Conservation (phyloP, 129 eudicot species). For the Gnaphalium uliginosum region DNA sequence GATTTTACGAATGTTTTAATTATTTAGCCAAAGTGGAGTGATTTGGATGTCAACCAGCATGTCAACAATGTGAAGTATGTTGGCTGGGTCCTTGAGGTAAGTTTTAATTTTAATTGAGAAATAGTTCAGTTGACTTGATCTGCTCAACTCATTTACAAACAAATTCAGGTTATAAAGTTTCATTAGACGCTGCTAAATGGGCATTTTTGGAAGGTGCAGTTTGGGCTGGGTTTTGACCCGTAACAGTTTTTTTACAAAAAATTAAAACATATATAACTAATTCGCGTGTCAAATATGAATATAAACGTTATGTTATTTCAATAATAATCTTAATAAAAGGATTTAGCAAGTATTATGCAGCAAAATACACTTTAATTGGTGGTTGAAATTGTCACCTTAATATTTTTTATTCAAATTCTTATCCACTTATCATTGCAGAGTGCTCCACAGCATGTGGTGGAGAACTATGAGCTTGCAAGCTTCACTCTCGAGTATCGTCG, state of each 20-base stretch:
- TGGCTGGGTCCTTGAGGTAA: slow-evolving; percentile 97
- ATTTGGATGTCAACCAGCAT: slow-evolving; percentile 94
- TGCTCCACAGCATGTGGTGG: slow-evolving; percentile 74
- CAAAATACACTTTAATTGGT: not conserved
- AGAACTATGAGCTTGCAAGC: slow-evolving; percentile 86
- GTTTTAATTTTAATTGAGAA: not conserved
- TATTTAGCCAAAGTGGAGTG: slow-evolving; percentile 88
- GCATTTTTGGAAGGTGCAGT: too few relatives aligned
- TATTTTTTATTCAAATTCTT: not conserved
- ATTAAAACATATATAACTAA: not conserved
- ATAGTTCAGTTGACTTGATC: not conserved
- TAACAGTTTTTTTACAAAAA: too few relatives aligned
- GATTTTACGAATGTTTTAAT: slow-evolving; percentile 15
- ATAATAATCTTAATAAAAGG: not conserved
- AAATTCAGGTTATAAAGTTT: too few relatives aligned
- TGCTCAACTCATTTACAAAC: not conserved
- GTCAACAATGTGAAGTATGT: slow-evolving; percentile 96
- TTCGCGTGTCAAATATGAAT: not conserved
- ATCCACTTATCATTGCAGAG: slow-evolving; percentile 48
- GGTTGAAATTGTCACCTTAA: not conserved
- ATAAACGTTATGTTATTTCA: not conserved
- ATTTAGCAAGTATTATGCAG: not conserved
- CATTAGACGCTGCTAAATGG: too few relatives aligned
- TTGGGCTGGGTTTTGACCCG: not conserved
- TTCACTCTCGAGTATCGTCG: slow-evolving; percentile 92